These are phyloP conservation scores for Tirmania nivea DNA, from an alignment of 495 filamentous ascomycete genomes.

Conservation along the genomic window DNA sequence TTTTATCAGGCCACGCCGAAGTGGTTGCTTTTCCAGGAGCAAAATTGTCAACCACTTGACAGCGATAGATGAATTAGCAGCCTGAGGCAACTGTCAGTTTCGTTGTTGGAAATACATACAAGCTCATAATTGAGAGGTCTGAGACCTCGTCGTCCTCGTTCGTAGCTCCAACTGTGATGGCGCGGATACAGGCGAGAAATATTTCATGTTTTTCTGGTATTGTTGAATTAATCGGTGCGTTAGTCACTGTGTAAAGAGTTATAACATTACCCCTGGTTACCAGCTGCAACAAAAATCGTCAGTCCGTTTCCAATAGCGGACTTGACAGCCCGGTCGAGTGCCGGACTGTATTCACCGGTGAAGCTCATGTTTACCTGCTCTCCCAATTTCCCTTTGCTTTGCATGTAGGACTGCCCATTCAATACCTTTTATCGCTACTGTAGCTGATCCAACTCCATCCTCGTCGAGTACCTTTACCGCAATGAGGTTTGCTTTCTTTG, in stretches of 20 bases:
- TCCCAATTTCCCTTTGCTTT: neutral
- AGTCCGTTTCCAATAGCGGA: neutral
- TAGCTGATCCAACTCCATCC: neutral
- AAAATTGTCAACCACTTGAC: constrained; percentile 23
- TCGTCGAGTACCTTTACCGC: constrained; percentile 35
- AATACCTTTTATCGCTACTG: constrained; percentile 6
- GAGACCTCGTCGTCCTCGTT: neutral
- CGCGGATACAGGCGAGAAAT: no score
- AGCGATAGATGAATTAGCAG: neutral
- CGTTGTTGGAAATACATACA: neutral
- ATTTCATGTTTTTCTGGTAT: no score
- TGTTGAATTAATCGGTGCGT: no score
- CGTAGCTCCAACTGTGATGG: neutral
- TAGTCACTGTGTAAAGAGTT: no score
- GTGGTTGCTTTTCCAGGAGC: constrained; percentile 22
- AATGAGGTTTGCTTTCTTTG: constrained; percentile 40
- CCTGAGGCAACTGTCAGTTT: neutral
- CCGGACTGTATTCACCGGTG: neutral
- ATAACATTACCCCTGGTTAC: neutral
- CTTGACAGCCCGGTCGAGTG: neutral
- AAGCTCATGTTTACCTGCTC: neutral
- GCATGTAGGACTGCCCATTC: constrained; percentile 3
- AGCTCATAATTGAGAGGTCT: neutral
- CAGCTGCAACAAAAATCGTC: neutral
- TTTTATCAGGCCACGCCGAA: constrained; percentile 19